Percentiles rank a stretch among this genome's conserved stretches.
Evolutionary conservation across 768 basidiomycete species (phyloP).

Genomic region (Termitomyces sp.): DNA sequence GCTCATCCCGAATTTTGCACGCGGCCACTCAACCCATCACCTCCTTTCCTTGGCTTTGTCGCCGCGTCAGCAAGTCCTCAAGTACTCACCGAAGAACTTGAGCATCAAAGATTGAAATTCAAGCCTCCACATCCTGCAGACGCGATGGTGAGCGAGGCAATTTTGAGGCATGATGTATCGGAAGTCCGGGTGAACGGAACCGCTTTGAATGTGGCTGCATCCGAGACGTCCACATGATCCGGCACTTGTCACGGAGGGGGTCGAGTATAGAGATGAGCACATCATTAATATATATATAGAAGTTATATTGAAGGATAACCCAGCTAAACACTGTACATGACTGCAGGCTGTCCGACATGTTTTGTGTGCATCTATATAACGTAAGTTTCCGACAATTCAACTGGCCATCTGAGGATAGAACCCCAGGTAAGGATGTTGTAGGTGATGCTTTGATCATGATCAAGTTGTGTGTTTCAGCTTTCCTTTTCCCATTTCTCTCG

Average conservation of each 20-base stretch:
- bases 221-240: conserved; percentile 15
- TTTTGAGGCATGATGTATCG: conserved; percentile 31
- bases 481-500: not conserved
- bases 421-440: not conserved
- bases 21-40: conserved; percentile 94
- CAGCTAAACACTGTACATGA: conserved; percentile 2
- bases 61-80: conserved; percentile 57
- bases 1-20: conserved; percentile 99
- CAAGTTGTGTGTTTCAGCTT: not conserved
- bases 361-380: not conserved
- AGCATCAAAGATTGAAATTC: conserved; percentile 55
- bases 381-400: not conserved
- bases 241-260: not conserved
- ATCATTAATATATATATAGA: conserved; percentile 5
- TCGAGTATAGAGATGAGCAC: conserved; percentile 5
- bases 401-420: not conserved
- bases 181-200: conserved; percentile 19
- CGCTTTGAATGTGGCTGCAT: conserved; percentile 12
- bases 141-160: conserved; percentile 68
- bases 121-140: conserved; percentile 71
- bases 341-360: not conserved
- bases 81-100: conserved; percentile 69
- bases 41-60: conserved; percentile 94
- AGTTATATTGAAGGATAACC: not conserved
- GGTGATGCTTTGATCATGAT: not conserved